A percentile compares a stretch with the other conserved stretches of the same genome.
Conservation (phyloP, 495 filamentous ascomycete species). For the Halenospora varia region DNA sequence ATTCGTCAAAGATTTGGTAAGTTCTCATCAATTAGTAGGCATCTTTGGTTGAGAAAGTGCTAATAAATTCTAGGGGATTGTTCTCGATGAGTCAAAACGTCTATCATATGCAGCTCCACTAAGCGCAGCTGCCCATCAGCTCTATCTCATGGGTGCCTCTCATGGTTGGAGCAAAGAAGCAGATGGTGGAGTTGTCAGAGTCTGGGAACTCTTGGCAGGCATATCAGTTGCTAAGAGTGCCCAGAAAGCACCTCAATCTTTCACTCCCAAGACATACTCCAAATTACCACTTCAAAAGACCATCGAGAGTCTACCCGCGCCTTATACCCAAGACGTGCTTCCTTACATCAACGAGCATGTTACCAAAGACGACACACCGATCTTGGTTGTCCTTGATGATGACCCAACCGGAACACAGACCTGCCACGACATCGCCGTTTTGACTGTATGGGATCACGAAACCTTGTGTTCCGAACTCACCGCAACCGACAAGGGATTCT, state of each 20-base stretch:
- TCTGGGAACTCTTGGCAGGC: slow-evolving; percentile 11
- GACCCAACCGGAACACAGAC: slow-evolving; percentile 56
- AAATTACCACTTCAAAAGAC: slow-evolving; percentile 1
- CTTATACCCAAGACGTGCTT: not conserved
- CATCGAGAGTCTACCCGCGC: not conserved
- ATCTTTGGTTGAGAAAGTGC: not conserved
- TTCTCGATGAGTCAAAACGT: slow-evolving; percentile 9
- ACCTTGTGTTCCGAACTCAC: slow-evolving; percentile 40
- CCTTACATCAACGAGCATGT: not conserved
- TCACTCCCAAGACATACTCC: slow-evolving; percentile 6
- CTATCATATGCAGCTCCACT: slow-evolving; percentile 1
- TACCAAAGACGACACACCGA: slow-evolving; percentile 3
- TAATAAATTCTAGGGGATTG: slow-evolving; percentile 3
- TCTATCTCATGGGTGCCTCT: slow-evolving; percentile 8
- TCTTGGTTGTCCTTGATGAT: slow-evolving; percentile 49
- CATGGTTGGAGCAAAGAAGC: slow-evolving; percentile 9
- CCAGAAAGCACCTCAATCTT: not conserved
- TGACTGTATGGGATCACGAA: slow-evolving; percentile 46
- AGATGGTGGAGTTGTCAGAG: slow-evolving; percentile 8
- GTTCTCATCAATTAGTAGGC: not conserved
- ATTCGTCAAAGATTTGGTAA: slow-evolving; percentile 11
- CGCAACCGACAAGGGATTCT: slow-evolving; percentile 38
- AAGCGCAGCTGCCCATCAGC: slow-evolving; percentile 6
- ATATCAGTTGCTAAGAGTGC: slow-evolving; percentile 3
- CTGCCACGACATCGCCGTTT: slow-evolving; percentile 51